Evolutionary conservation across 306 rosid genomes (phyloP), one percentile per base, ranked within the genome.

Genomic region (Begonia fuchsioides): DNA sequence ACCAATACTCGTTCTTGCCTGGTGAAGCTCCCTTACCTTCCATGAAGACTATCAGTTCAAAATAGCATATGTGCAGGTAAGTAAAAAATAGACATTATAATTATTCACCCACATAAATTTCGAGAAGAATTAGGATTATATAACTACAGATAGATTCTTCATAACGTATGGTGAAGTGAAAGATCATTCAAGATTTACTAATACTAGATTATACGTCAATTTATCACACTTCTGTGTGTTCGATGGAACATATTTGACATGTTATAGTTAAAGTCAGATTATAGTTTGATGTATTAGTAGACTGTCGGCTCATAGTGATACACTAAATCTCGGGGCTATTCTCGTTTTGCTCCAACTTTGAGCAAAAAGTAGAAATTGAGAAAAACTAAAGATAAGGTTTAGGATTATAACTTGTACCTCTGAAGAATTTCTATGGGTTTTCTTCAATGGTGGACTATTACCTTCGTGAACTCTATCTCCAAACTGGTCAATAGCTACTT

Each of bases 11-110:
- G 69, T 56, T 63, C 55, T 60, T 41, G 76, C 83, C 60, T 26
- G 68, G 17, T 77, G 93, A 14, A 79, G 67, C 43, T 82, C 95
- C 62, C 66, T 65, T 32, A 83, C 69, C 76, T 65, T 79, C 44
- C 75, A 75, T 64, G 79, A 49, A 17, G 79, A 54, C 54, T 62
- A 65, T 73, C 58, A 43, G 19, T 68, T 41, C 49, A 55, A 6
- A 20, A 55, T 32, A 39, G 38, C 35, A 26, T 6, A 20, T 20
- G 7, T 26, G 35, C 35, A 26, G 35, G 35, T 26, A 2, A 26
- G 35, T 26, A 26, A n/a, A n/a, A n/a, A n/a, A n/a, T n/a, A n/a
- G n/a, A n/a, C n/a, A n/a, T 26, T 41, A 2, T 3, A 10, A 47
- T 3, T 49, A n/a, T 43, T 46, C 20, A 43, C 15, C 39, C 12